These are phyloP conservation scores for Ganoderma sinense DNA, from an alignment of 1,284 basidiomycete species.

Conservation along the genomic window DNA sequence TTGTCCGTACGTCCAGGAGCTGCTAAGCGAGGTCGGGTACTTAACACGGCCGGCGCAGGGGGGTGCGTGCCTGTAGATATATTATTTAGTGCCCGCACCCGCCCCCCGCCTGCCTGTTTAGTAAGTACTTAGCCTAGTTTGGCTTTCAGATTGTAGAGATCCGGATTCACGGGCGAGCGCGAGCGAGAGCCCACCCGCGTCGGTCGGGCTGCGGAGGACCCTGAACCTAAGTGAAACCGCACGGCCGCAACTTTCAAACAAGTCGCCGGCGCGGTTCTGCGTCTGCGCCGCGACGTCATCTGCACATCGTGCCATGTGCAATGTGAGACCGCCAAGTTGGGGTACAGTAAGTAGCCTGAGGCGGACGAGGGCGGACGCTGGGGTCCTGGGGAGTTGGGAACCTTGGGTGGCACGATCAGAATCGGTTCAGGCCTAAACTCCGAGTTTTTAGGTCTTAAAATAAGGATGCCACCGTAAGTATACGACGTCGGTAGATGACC, in stretches of 20 bases:
- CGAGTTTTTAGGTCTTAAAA: too few relatives aligned
- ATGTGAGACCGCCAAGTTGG: neutral
- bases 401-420: too few relatives aligned
- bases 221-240: too few relatives aligned
- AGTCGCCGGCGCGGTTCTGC: neutral
- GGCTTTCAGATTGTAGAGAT: neutral
- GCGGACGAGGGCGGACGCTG: too few relatives aligned
- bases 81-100: neutral
- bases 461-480: neutral
- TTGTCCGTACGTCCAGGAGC: neutral
- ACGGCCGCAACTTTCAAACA: too few relatives aligned
- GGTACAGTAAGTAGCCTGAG: too few relatives aligned
- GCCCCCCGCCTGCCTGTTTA: neutral
- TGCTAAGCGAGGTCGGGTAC: neutral
- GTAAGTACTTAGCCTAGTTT: neutral
- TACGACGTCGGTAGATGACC: neutral
- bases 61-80: constrained; percentile 4
- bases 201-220: neutral
- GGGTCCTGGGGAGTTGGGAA: too few relatives aligned
- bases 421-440: neutral
- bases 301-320: neutral
- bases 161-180: neutral
- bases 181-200: too few relatives aligned
- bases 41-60: too few relatives aligned
- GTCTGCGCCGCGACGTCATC: neutral